Evolutionary conservation across 2,329 filamentous ascomycete genomes (phyloP).

Genomic region (Westerdykella sp.): DNA sequence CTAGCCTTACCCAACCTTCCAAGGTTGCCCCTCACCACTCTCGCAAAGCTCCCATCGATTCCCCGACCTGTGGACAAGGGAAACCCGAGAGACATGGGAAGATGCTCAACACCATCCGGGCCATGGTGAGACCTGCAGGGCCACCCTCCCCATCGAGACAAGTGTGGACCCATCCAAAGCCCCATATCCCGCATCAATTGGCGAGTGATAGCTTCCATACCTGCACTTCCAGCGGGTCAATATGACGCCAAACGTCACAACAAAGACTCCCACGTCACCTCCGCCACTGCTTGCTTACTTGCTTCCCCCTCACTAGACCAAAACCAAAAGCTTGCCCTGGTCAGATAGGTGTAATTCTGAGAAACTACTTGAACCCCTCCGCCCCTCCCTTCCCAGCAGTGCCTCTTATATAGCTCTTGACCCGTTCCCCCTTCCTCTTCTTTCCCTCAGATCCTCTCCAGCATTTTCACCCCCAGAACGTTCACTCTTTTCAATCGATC

Average conservation of each 20-base stretch:
- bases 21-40: too few relatives aligned
- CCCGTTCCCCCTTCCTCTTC: constrained; percentile 7
- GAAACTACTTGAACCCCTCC: too few relatives aligned
- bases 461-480: constrained; percentile 1
- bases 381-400: constrained; percentile 7
- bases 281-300: too few relatives aligned
- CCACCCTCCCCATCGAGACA: too few relatives aligned
- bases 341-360: constrained; percentile 11
- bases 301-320: constrained; percentile 20
- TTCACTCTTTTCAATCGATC: not conserved
- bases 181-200: constrained; percentile 16
- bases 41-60: too few relatives aligned
- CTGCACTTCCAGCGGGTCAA: not conserved
- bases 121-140: not conserved
- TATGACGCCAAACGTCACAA: constrained; percentile 16
- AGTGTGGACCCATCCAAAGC: constrained; percentile 5
- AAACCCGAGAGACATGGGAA: too few relatives aligned
- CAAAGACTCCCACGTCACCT: constrained; percentile 23
- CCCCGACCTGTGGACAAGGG: too few relatives aligned
- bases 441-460: constrained; percentile 6
- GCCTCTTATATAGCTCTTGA: too few relatives aligned
- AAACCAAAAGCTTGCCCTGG: constrained; percentile 16
- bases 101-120: not conserved
- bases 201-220: not conserved
- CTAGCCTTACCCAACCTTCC: too few relatives aligned